These are phyloP conservation scores for Ophiocordyceps camponoti-floridani DNA, from an alignment of 2,329 filamentous ascomycete genomes.

Conservation along the genomic window DNA sequence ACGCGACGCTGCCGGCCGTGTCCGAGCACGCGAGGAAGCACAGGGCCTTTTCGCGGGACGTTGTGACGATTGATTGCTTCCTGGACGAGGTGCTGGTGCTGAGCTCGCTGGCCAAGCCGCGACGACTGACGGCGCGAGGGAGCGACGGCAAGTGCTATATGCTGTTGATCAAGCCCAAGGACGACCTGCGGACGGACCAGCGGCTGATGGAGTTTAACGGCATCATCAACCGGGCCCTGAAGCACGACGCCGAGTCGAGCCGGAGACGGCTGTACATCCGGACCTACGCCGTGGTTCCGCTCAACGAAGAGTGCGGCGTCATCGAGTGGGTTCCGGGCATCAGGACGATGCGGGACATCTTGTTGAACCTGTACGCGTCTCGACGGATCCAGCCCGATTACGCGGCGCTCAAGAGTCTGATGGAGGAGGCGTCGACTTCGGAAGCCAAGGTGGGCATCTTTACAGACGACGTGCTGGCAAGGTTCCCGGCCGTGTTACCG, in stretches of 20 bases:
- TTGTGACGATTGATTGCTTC: constrained; percentile 67
- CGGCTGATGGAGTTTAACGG: constrained; percentile 98
- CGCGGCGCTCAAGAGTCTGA: constrained; percentile 39
- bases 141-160: constrained; percentile 81
- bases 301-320: constrained; percentile 94
- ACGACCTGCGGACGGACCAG: constrained; percentile 93
- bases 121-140: constrained; percentile 73
- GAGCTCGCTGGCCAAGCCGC: constrained; percentile 79
- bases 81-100: constrained; percentile 79
- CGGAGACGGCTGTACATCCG: constrained; percentile 86
- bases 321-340: constrained; percentile 98
- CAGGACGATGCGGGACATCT: constrained; percentile 81
- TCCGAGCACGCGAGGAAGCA: constrained; percentile 61
- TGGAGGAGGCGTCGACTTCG: constrained; percentile 43
- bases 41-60: constrained; percentile 72
- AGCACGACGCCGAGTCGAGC: constrained; percentile 79
- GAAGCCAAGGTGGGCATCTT: constrained; percentile 52
- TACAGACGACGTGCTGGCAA: constrained; percentile 41
- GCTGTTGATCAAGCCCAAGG: constrained; percentile 91
- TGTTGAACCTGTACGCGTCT: constrained; percentile 61
- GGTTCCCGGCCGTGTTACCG: constrained; percentile 70
- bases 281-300: constrained; percentile 88
- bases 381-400: constrained; percentile 58
- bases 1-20: constrained; percentile 58
- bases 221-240: constrained; percentile 91